A percentile compares a stretch with the other conserved stretches of the same genome.
These are phyloP conservation scores for Lactarius quietus DNA, from an alignment of 768 basidiomycete genomes.

Conservation along the genomic window DNA sequence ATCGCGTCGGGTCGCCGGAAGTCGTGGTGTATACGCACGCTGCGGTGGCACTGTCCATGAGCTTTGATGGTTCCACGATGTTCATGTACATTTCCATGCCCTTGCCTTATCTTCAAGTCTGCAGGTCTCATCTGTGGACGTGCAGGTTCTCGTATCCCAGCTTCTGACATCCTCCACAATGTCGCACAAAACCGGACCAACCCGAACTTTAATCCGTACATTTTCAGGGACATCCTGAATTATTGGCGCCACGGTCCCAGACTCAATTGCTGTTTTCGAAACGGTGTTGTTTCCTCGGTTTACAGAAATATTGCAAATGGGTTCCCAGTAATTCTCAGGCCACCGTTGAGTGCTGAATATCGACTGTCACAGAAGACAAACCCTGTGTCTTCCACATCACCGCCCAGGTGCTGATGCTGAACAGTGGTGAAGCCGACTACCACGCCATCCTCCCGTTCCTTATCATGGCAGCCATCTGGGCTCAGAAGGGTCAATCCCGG, in stretches of 20 bases:
- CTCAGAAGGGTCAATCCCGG: slow-evolving; percentile 91
- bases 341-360: not conserved
- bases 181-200: slow-evolving; percentile 97
- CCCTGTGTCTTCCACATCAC: slow-evolving; percentile 97
- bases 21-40: slow-evolving; percentile 96
- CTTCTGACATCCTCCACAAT: slow-evolving; percentile 76
- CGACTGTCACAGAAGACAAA: slow-evolving; percentile 68
- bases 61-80: slow-evolving; percentile 53
- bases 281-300: slow-evolving; percentile 80
- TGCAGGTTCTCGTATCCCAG: slow-evolving; percentile 75
- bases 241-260: slow-evolving; percentile 65
- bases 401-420: slow-evolving; percentile 90
- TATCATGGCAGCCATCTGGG: slow-evolving; percentile 84
- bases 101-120: not conserved
- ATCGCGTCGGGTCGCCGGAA: slow-evolving; percentile 76
- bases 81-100: slow-evolving; percentile 53
- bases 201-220: slow-evolving; percentile 95
- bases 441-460: slow-evolving; percentile 75
- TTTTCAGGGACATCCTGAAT: slow-evolving; percentile 96
- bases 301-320: slow-evolving; percentile 82
- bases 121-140: slow-evolving; percentile 81
- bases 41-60: slow-evolving; percentile 98
- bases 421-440: slow-evolving; percentile 66
- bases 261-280: slow-evolving; percentile 74
- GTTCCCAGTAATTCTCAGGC: slow-evolving; percentile 31